phyloP scores from a whole-genome alignment of 1,139 yeast species.

The Geotrichum citri-aurantii region DNA sequence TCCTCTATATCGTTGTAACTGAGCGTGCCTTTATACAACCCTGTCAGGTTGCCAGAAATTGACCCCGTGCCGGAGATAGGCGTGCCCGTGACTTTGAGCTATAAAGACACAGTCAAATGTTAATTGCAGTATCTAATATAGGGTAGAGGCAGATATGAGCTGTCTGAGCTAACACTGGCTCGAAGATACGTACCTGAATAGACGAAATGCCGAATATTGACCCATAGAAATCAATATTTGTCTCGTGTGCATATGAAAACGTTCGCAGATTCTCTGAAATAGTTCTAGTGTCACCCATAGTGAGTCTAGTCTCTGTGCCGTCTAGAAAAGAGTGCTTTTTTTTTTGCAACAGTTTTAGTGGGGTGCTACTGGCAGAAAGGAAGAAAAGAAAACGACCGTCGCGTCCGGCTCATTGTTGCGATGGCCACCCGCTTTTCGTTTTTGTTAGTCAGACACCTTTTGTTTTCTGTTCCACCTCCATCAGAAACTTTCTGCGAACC shows the following conservation, averaged over 20 bases:
- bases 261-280: conserved; percentile 3
- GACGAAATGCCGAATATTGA: conserved; percentile 60
- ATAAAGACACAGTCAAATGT: not conserved
- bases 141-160: not conserved
- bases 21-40: conserved; percentile 26
- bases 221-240: conserved; percentile 58
- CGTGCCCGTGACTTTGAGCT: conserved; percentile 23
- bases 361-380: not conserved
- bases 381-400: not conserved
- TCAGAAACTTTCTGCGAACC: conserved; percentile 2
- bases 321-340: not conserved
- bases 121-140: not conserved
- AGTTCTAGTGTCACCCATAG: conserved; percentile 1
- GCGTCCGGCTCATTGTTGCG: not conserved
- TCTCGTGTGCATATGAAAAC: conserved; percentile 62
- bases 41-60: conserved; percentile 25
- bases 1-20: conserved; percentile 28
- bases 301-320: not conserved
- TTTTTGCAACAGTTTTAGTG: not conserved
- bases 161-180: not conserved
- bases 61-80: conserved; percentile 31
- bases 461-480: not conserved
- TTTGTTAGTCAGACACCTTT: not conserved
- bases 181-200: conserved; percentile 8
- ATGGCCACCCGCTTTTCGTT: not conserved